Evolutionary conservation across 202 grass and related monocot genomes (phyloP), one percentile per base, ranked within the genome.

Genomic region (Cymbopogon flexuosus): DNA sequence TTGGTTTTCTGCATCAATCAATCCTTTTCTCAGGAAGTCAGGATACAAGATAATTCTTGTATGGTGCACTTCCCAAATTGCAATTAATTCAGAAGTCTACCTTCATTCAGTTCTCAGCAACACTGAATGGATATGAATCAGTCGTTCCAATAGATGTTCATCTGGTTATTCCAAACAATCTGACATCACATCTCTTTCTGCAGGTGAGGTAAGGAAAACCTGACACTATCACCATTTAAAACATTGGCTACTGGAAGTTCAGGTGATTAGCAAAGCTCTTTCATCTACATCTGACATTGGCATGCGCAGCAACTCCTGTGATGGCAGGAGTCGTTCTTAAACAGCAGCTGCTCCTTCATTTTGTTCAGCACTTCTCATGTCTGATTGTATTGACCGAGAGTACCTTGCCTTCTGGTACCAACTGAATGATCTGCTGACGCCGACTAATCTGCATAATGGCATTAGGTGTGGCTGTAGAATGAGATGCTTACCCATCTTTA

Each of bases 361-460:
- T 59, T 79, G 39, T 85, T 16, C 27, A 90, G 76, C 4, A 72
- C 85, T 78, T 92, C 82, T 22, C 65, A 54, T 72, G 84, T 90
- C 92, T 90, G 86, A 22, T 90, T 76, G 18, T 91, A 88, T 74
- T 76, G 76, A 41, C 78, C 91, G 13, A 84, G 47, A 18, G 65
- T 42, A 81, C 83, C 36, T 91, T 80, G 43, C 34, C 40, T 19
- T 70, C 24, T 21, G 83, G 61, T 30, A 91, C 86, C 88, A 73
- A 74, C 43, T 49, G 18, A 8, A 24, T 69, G 35, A 80, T 19
- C 40, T 80, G 16, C 19, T n/a, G 47, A 49, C 1, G 5, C 46
- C 15, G 46, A 49, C 15, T 49, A 4, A 49, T 76, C 10, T 69
- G 34, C 60, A 19, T 65, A 12, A 43, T 72, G 42, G 10, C 11